Base-by-base conservation (phyloP, 495 filamentous ascomycete genomes). In the Hypoxylon intermedium region DNA sequence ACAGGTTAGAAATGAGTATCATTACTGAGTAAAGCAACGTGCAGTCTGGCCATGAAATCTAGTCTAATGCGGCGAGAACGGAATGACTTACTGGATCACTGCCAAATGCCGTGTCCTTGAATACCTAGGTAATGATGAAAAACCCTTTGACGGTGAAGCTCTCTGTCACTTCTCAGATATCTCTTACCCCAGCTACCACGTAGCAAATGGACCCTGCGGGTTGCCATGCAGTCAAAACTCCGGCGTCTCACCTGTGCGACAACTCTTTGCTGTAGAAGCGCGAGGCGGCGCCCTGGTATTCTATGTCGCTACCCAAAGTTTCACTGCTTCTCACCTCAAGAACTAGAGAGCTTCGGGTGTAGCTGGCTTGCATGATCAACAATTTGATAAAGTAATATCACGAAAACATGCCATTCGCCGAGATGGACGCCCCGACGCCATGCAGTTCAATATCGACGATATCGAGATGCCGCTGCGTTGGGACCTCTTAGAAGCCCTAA, bases 291-390 rank as follows among this genome's bases (percentile, higher is more conserved):
- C 31, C 40, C 42, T 53, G 19, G 33, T 51, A 7, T 53, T 41
- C 58, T 44, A 43, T 65, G 34, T 61, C 48, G 56, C 51, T 66
- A 71, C 68, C 66, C 62, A 71, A 69, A 43, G 68, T 71, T 40
- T 40, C 63, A 71, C 68, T 26, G 19, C 65, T 43, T 66, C 37
- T 15, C 38, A 11, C 33, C 12, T 47, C 30, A 21, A 37, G 23
- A 49, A 43, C 30, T 24, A 54, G 20, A 53, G 41, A 36, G 45
- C 50, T 50, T 65, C 59, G 65, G 62, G 56, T 56, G 24, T 20
- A 53, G 53, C 50, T 58, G 23, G 58, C 47, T 26, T 23, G 53
- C 54, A 33, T 28, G 53, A 57, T 56, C 43, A 19, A 36, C 21
- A 18, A 26, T 42, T 52, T 59, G 40, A 13, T 38, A 65, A 44